Evolutionary conservation across 768 basidiomycete genomes (phyloP), one percentile per base, ranked within the genome.

Genomic region (Megacollybia marginata): DNA sequence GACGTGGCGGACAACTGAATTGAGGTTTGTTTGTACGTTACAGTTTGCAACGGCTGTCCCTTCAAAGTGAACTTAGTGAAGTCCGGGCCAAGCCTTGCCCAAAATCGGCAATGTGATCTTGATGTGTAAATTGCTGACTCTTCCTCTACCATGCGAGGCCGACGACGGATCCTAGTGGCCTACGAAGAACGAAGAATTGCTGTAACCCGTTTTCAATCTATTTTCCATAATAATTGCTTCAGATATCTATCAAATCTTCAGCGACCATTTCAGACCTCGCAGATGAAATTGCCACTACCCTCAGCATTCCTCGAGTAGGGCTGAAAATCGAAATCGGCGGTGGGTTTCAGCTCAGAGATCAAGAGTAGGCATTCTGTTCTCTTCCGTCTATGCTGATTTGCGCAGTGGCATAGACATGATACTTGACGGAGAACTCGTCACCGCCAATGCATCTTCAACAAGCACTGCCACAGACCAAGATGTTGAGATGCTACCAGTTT

Each of bases 331-430:
- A 59, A 46, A 45, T 59, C 15, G 48, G 48, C 4, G 62, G 54
- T n/a, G 60, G 62, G 31, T 63, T 61, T 38, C 56, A 57, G 44
- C 52, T 63, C 2, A 54, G 56, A 11, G 31, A 9, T 3, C 47
- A 60, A 52, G 62, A 63, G 62, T 63, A 49, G 47, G 54, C 44
- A 20, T 9, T 38, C 42, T 4, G 3, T 31, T 19, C 6, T n/a
- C 16, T 33, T 11, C 40, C 11, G 15, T 5, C 23, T 38, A 34
- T 13, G 23, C 32, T 13, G 19, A 10, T 36, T 31, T 50, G 23
- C 12, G 12, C 31, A 57, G 56, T 35, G 40, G 28, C 11, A 34
- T 57, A 12, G 49, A 53, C 20, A 49, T 46, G 18, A 51, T 57
- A 15, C 42, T 43, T 1, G 52, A 53, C 2, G 45, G 54, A 18